A percentile compares a stretch with the other conserved stretches of the same genome.
phyloP scores from a whole-genome alignment of 768 basidiomycete genomes.

The Rubroboletus pulcherrimus region DNA sequence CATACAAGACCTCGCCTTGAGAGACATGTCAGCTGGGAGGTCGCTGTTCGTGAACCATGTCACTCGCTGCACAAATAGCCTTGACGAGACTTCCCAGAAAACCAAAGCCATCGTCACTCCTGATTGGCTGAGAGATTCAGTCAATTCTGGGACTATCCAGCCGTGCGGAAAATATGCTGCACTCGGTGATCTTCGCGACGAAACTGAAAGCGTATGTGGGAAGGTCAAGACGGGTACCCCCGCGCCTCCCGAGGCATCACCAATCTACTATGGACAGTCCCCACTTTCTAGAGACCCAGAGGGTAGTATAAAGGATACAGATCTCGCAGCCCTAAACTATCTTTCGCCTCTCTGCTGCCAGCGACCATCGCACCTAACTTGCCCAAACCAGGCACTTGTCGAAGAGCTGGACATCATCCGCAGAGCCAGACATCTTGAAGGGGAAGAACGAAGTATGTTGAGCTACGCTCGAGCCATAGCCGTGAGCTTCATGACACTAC shows the following conservation, averaged over 20 bases:
- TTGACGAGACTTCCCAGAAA: conserved; percentile 39
- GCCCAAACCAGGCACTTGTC: conserved; percentile 62
- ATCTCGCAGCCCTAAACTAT: conserved; percentile 21
- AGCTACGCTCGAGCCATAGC: conserved; percentile 71
- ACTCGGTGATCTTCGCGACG: conserved; percentile 45
- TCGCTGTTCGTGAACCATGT: conserved; percentile 49
- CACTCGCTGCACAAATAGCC: neutral
- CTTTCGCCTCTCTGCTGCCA: conserved; percentile 52
- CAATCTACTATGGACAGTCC: neutral
- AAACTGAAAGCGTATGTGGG: conserved; percentile 44
- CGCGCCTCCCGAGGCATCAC: neutral
- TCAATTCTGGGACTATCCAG: conserved; percentile 39
- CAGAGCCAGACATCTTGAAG: conserved; percentile 59
- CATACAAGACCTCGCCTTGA: conserved; percentile 66
- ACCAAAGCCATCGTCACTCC: conserved; percentile 67
- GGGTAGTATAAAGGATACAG: conserved; percentile 7
- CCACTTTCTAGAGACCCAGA: conserved; percentile 21
- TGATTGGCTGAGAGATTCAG: conserved; percentile 64
- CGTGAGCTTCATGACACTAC: conserved; percentile 37
- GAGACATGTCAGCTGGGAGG: conserved; percentile 61
- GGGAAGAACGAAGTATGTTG: conserved; percentile 61
- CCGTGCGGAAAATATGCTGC: conserved; percentile 59
- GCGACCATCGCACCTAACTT: conserved; percentile 62
- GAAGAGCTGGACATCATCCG: conserved; percentile 57
- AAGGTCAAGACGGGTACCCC: conserved; percentile 12